Base-by-base conservation (phyloP, 1,139 yeast species). In the Blastobotrys aristatus region DNA sequence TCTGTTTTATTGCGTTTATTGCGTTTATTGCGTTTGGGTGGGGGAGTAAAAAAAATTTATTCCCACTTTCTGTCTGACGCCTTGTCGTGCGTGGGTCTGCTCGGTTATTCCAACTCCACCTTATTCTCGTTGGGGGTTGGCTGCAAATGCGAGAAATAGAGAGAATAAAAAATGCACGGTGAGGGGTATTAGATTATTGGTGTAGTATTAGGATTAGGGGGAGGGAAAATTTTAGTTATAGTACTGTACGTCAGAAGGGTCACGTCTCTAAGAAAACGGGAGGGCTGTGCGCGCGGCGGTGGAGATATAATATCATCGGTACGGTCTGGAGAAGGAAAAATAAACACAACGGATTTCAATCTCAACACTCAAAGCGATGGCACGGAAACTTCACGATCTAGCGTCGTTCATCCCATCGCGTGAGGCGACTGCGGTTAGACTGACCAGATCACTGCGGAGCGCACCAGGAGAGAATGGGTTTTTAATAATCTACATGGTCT, bases 401-500 rank as follows among this genome's bases (percentile, higher is more conserved):
- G n/a, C 27, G n/a, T 10, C 24, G 20, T 42, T 42, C 20, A 26
- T 42, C 4, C 40, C 46, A 2, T n/a, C n/a, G n/a, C 13, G 10
- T 2, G 20, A 35, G 5, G 16, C 29, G 3, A 21, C 21, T 13
- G 46, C 34, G 16, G 40, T 35, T 13, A 34, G 24, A 29, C 34
- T 42, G 13, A 18, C 46, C 4, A 24, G 16, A 13, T 35, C 46
- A 11, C 18, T 42, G 18, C 17, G 27, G 4, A 41, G 46, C 13
- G 46, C 49, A n/a, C 59, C 58, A 4, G 60, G 60, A 2, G 52
- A 56, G 10, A 26, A 40, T 7, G 55, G 57, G 13, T 57, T 56
- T 30, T 37, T 56, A 4, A 31, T 32, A 16, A 83, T 90, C 89
- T 82, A 79, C 57, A 58, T 73, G 14, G 66, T 81, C 0, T 79